Evolutionary conservation across 371 early-diverging fungal species (phyloP).

Genomic region (Gilbertella persicaria): DNA sequence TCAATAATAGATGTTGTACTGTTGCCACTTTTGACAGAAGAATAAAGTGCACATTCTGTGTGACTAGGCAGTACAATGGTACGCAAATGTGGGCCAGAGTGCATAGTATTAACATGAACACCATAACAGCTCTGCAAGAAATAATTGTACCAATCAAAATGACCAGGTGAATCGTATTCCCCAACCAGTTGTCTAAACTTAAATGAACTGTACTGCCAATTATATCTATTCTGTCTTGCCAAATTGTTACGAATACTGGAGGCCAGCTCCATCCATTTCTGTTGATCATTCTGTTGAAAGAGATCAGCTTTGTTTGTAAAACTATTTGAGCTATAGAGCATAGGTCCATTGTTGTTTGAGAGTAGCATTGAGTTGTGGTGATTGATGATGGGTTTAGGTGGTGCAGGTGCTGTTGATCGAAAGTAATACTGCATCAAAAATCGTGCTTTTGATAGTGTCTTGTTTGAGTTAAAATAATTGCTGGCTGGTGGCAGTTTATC

Average conservation of each 20-base stretch:
- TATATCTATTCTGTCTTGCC: conserved; percentile 7
- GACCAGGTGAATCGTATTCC: not conserved
- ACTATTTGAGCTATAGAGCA: not conserved
- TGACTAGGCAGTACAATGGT: conserved; percentile 6
- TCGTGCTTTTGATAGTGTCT: conserved; percentile 23
- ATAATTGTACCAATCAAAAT: conserved; percentile 25
- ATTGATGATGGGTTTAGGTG: not conserved
- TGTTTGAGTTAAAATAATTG: conserved; percentile 25
- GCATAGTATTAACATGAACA: conserved; percentile 20
- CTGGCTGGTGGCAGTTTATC: conserved; percentile 17
- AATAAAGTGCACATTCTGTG: conserved; percentile 29
- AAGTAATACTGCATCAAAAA: conserved; percentile 34
- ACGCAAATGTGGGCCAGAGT: conserved; percentile 13
- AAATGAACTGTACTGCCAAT: conserved; percentile 6
- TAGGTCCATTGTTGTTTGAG: not conserved
- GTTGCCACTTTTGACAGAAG: not conserved
- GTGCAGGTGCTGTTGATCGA: conserved; percentile 6
- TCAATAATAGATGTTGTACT: conserved; percentile 13
- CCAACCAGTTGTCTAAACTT: not conserved
- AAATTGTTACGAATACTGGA: conserved; percentile 25
- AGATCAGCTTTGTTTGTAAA: not conserved
- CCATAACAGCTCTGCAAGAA: conserved; percentile 33
- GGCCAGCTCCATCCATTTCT: conserved; percentile 35
- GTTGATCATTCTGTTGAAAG: conserved; percentile 9
- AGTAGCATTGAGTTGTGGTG: too few relatives aligned